phyloP scores from a whole-genome alignment of 192 early-diverging fungal genomes.

The Coemansia pectinata region DNA sequence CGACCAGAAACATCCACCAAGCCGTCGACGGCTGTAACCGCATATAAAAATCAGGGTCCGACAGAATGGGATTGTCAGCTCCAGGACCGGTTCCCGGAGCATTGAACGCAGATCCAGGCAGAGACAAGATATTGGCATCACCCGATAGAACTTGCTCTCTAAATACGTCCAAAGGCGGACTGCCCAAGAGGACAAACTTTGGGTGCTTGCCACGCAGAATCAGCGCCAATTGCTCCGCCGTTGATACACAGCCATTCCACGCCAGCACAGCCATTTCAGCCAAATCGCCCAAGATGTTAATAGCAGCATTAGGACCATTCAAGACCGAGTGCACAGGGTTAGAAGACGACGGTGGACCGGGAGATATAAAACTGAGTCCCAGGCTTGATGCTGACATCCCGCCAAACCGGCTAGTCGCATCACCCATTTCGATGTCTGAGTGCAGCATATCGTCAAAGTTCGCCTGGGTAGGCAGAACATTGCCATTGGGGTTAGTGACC shows the following conservation, averaged over 20 bases:
- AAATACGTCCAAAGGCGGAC: constrained; percentile 31
- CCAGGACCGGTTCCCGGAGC: constrained; percentile 50
- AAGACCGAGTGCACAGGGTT: constrained; percentile 1
- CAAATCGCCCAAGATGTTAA: constrained; percentile 37
- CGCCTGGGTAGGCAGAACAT: neutral
- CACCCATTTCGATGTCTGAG: neutral
- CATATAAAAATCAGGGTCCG: constrained; percentile 55
- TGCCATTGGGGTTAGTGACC: constrained; percentile 4
- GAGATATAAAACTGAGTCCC: neutral
- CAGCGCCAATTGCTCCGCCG: constrained; percentile 51
- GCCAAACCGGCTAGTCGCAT: neutral
- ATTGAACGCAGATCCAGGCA: constrained; percentile 50
- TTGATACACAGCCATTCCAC: constrained; percentile 55
- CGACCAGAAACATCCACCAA: constrained; percentile 56
- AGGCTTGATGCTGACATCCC: neutral
- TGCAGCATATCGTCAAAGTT: neutral
- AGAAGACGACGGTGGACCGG: neutral
- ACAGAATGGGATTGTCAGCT: constrained; percentile 53
- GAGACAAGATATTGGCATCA: constrained; percentile 49
- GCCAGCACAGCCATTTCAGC: constrained; percentile 48
- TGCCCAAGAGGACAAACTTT: constrained; percentile 48
- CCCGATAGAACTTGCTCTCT: constrained; percentile 43
- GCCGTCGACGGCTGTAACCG: constrained; percentile 55
- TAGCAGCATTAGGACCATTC: constrained; percentile 5
- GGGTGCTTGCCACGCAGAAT: constrained; percentile 55